phyloP scores from a whole-genome alignment of 2,329 filamentous ascomycete genomes.

The Fusarium haematococcum region DNA sequence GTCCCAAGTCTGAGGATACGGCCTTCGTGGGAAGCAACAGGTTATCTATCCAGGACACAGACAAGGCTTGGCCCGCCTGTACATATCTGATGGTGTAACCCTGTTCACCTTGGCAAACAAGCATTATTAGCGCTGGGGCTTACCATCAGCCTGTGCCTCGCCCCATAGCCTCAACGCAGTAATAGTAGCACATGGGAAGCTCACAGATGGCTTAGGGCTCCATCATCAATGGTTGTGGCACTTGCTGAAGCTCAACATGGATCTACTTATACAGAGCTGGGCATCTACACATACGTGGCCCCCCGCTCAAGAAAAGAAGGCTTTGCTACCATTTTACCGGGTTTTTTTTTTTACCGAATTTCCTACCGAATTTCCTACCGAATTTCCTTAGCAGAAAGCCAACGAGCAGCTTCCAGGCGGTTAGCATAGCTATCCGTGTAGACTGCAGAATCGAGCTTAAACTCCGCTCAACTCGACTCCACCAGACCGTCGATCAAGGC shows the following conservation, averaged over 20 bases:
- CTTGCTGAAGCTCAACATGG: neutral
- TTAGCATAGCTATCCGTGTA: neutral
- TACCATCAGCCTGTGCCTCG: neutral
- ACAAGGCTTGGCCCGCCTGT: neutral
- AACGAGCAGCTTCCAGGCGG: neutral
- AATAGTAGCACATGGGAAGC: neutral
- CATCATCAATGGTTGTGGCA: neutral
- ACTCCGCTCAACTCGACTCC: neutral
- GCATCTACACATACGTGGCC: fast-evolving
- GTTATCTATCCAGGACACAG: neutral
- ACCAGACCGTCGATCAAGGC: neutral
- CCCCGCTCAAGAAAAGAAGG: fast-evolving
- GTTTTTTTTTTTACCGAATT: neutral
- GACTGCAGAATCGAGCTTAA: neutral
- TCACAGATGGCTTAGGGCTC: neutral
- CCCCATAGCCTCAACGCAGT: neutral
- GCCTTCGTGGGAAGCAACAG: neutral
- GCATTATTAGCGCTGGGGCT: neutral
- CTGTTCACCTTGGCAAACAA: neutral
- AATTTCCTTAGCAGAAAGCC: neutral
- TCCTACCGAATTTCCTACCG: neutral
- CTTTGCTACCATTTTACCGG: neutral
- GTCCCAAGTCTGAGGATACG: neutral
- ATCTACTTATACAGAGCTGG: neutral
- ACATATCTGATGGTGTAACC: neutral